Evolutionary conservation across 805 yeast species (phyloP), one percentile per base, ranked within the genome.

Genomic region (Clavispora asparagi): DNA sequence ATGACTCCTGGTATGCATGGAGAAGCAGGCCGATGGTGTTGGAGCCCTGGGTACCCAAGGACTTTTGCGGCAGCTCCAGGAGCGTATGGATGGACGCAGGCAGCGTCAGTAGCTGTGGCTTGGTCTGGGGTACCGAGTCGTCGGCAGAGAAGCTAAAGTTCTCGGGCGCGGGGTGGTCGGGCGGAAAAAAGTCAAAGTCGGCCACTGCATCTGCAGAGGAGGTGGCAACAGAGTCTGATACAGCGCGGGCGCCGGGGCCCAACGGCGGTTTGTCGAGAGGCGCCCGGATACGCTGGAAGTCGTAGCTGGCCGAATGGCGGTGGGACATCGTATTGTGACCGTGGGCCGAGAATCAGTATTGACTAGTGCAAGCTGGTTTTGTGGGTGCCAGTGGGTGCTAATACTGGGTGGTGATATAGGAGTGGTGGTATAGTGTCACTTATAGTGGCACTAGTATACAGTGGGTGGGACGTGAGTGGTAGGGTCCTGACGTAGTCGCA

Each of bases 1-100:
- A 57, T 41, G 63, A 61, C 48, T 60, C 58, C 39, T 62, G 56
- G 44, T 64, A 65, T 25, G 58, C 55, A n/a, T 64, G 63, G 19
- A 64, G 57, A 10, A 65, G 59, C 58, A 58, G 63, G 25, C 63
- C 65, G 2, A 63, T 54, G 7, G 56, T 52, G 42, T 60, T 60
- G 23, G 69, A 63, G 39, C 41, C 50, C 16, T 53, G 29, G 23
- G 48, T 46, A 17, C 55, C 40, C 14, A 48, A 27, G 9, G 62
- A 58, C 32, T 59, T 55, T 6, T 54, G 55, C 12, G 64, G 63
- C 47, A 57, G 59, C 11, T 31, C 33, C 32, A 51, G 51, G 29
- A 19, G 42, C 39, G 37, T 35, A 37, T 43, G 36, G 12, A 31
- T 38, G 17, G 48, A 47, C 31, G 48, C 35, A 28, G 38, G 39